These are phyloP conservation scores for Amaranthus cruentus DNA, from an alignment of 148 eudicot species.

Conservation along the genomic window DNA sequence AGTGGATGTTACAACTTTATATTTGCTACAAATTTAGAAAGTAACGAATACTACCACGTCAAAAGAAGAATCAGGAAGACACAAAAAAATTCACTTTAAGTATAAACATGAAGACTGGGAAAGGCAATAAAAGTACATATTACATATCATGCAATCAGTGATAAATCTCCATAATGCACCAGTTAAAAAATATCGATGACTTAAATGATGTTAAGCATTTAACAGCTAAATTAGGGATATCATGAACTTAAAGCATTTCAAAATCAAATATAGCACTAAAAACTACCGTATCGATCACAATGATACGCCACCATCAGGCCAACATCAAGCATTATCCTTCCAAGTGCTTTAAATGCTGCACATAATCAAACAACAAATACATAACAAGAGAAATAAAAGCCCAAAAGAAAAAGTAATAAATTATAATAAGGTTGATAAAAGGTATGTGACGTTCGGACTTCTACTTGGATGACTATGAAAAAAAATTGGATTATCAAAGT, in stretches of 20 bases:
- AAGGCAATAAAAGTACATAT: background rate
- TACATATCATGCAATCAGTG: background rate
- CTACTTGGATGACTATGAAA: background rate
- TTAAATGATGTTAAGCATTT: background rate
- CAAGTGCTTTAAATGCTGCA: constrained; percentile 88
- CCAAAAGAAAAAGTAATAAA: background rate
- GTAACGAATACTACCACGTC: background rate
- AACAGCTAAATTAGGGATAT: background rate
- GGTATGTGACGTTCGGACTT: background rate
- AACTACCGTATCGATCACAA: constrained; percentile 78
- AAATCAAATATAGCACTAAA: background rate
- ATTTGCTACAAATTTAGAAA: background rate
- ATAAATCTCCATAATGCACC: background rate
- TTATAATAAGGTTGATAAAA: background rate
- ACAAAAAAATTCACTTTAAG: background rate
- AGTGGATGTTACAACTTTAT: background rate
- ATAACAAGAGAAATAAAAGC: background rate
- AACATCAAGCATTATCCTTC: constrained; percentile 80
- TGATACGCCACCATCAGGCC: constrained; percentile 86
- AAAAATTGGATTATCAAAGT: background rate
- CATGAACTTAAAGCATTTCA: background rate
- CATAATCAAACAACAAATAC: background rate
- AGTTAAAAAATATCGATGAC: background rate
- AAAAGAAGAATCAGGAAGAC: background rate
- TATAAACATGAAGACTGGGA: background rate